phyloP scores from a whole-genome alignment of 768 basidiomycete species.

The Coprinopsis marcescibilis region DNA sequence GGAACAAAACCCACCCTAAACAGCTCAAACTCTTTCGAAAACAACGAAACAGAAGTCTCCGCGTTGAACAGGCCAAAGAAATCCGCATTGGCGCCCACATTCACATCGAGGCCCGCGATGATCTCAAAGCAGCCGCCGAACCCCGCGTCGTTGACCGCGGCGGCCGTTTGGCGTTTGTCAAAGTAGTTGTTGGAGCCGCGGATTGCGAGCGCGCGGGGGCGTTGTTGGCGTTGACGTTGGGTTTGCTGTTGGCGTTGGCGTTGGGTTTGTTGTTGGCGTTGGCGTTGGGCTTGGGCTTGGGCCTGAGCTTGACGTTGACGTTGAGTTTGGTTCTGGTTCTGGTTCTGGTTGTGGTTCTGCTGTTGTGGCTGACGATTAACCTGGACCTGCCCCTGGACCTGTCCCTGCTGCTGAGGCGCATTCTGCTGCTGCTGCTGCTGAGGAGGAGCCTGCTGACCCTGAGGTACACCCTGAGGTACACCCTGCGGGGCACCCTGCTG shows the following conservation, averaged over 20 bases:
- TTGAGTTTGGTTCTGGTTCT: no score
- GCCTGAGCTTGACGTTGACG: neutral
- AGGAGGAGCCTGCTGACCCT: no score
- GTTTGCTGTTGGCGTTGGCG: neutral
- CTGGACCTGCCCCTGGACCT: no score
- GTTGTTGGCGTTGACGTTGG: neutral
- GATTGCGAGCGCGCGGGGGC: neutral
- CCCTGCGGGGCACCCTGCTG: neutral
- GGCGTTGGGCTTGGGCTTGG: neutral
- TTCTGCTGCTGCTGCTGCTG: no score
- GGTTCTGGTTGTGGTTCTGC: neutral
- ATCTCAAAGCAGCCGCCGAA: conserved; percentile 6
- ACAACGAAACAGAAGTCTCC: conserved; percentile 2
- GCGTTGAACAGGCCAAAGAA: conserved; percentile 8
- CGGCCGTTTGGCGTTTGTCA: neutral
- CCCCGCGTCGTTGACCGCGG: neutral
- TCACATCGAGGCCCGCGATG: conserved; percentile 5
- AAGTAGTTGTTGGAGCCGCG: neutral
- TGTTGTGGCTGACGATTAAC: neutral
- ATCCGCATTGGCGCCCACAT: conserved; percentile 7
- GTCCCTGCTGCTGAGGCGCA: no score
- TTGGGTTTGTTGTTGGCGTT: neutral
- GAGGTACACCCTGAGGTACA: neutral
- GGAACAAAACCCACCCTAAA: conserved; percentile 1
- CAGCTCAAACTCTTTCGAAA: conserved; percentile 1